phyloP scores from a whole-genome alignment of 2,329 filamentous ascomycete species.

The Cladorrhinum sp. region DNA sequence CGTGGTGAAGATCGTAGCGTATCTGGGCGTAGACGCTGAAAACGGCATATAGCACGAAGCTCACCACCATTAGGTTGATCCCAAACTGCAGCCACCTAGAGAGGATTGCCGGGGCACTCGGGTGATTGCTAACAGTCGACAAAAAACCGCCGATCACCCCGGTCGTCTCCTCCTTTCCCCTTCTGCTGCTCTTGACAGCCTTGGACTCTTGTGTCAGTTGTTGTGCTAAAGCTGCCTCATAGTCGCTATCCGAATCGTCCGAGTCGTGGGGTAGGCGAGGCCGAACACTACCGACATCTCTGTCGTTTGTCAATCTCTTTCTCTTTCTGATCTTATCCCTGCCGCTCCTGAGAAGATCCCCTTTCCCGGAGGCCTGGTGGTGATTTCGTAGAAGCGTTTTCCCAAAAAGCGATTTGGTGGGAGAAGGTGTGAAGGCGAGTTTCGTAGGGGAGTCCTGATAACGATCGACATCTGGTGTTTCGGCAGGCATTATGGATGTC shows the following conservation, averaged over 20 bases:
- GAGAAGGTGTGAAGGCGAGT: slow-evolving; percentile 45
- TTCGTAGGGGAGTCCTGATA: slow-evolving; percentile 41
- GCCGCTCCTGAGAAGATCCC: slow-evolving; percentile 57
- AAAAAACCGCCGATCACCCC: slow-evolving; percentile 46
- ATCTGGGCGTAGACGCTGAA: slow-evolving; percentile 71
- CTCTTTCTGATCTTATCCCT: slow-evolving; percentile 51
- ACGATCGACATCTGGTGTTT: slow-evolving; percentile 51
- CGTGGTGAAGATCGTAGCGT: slow-evolving; percentile 70
- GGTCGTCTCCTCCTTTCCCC: slow-evolving; percentile 9
- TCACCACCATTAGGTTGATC: slow-evolving; percentile 62
- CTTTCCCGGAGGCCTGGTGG: slow-evolving; percentile 55
- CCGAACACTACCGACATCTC: slow-evolving; percentile 50
- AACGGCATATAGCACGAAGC: slow-evolving; percentile 45
- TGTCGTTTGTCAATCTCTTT: slow-evolving; percentile 50
- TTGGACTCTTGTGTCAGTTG: slow-evolving; percentile 21
- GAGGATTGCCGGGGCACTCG: slow-evolving; percentile 56
- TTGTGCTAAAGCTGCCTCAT: slow-evolving; percentile 22
- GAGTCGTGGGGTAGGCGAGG: slow-evolving; percentile 45
- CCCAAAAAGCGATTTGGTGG: slow-evolving; percentile 47
- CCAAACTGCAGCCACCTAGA: slow-evolving; percentile 57
- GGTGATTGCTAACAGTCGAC: slow-evolving; percentile 53
- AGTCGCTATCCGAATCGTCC: slow-evolving; percentile 50
- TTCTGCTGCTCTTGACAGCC: slow-evolving; percentile 27
- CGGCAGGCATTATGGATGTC: slow-evolving; percentile 49
- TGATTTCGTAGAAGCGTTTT: slow-evolving; percentile 38